Evolutionary conservation across 345 rosid genomes (phyloP), one percentile per base, ranked within the genome.

Genomic region (Moringa oleifera): DNA sequence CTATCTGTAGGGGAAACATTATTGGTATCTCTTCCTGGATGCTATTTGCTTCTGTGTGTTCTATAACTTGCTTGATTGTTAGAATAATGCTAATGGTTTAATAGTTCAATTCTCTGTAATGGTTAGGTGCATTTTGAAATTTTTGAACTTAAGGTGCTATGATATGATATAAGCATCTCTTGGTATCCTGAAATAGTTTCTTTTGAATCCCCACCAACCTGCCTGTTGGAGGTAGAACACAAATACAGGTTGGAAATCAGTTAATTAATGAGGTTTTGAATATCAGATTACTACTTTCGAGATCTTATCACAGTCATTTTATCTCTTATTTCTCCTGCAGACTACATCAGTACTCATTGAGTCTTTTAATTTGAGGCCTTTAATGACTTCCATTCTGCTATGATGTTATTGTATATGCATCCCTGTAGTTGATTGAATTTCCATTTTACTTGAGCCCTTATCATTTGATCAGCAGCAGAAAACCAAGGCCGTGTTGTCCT

Each of bases 1-100:
- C 81, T 84, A 59, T 72, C 85, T 18, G 63, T 85, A 12, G 91
- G 89, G 18, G 93, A 90, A 81, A 75, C 86, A 0, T 75, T 90
- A 65, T 67, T 90, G 89, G 95, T 88, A 83, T 70, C 0, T 46
- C 37, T 16, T 41, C 6, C 17, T 15, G 12, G 1, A 41, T 41
- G 47, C 47, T 41, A 11, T 41, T 41, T 41, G 47, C 47, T 41
- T 15, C 9, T 7, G 17, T n/a, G n/a, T n/a, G n/a, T n/a, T n/a
- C n/a, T n/a, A 33, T 33, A 5, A 33, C 47, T 41, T 41, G 47
- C 13, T 41, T 15, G 17, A 11, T 4, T 41, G 1, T 11, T 41
- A 41, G 47, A 41, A 41, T 7, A 41, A 5, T 41, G 12, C 47
- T 41, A 5, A 7, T 41, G 12, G 47, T 11, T 41, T 41, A 41